Conservation (phyloP, 345 rosid species). For the Firmiana major region DNA sequence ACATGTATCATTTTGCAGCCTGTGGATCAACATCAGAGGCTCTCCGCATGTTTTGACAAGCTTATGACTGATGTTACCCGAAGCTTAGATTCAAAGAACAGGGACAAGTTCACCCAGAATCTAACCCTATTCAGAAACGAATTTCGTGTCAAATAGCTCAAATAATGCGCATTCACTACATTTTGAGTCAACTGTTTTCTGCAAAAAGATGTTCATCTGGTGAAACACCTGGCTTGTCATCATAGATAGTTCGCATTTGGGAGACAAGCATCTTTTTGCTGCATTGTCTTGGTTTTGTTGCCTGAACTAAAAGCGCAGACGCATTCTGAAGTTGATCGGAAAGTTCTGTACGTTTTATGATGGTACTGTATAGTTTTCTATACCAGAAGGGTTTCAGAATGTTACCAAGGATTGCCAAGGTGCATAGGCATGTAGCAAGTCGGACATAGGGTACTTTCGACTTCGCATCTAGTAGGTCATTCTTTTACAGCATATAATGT, state of each 20-base stretch:
- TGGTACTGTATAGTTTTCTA: constrained; percentile 17
- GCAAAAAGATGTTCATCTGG: constrained; percentile 16
- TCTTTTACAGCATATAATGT: constrained; percentile 38
- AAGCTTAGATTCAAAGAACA: constrained; percentile 86
- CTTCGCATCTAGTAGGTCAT: constrained; percentile 18
- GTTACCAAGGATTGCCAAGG: neutral
- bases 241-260: neutral
- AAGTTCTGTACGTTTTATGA: constrained; percentile 7
- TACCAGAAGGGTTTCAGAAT: neutral
- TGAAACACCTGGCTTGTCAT: constrained; percentile 2
- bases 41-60: constrained; percentile 76
- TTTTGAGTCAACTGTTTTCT: neutral
- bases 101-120: constrained; percentile 95
- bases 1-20: constrained; percentile 53
- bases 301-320: constrained; percentile 13
- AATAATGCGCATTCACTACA: neutral
- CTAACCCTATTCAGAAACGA: constrained; percentile 82
- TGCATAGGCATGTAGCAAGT: constrained; percentile 20
- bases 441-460: neutral
- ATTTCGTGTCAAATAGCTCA: constrained; percentile 67
- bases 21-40: constrained; percentile 83
- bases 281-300: constrained; percentile 12
- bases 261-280: constrained; percentile 16
- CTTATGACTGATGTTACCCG: constrained; percentile 89
- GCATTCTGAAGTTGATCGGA: neutral